Evolutionary conservation across 2,329 filamentous ascomycete genomes (phyloP).

Genomic region (Colletotrichum sp.): DNA sequence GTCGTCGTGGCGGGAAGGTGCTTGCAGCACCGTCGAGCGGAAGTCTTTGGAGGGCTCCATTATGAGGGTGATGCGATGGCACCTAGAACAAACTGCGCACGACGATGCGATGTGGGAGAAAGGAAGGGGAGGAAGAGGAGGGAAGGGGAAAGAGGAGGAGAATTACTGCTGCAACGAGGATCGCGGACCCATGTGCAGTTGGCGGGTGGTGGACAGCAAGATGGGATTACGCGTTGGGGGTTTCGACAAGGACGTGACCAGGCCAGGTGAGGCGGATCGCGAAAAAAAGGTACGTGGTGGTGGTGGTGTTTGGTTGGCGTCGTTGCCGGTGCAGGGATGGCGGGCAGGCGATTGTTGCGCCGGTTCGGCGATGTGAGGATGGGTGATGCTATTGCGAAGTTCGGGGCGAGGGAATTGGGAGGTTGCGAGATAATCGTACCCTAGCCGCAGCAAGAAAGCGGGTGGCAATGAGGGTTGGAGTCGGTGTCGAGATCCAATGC

Average conservation of each 20-base stretch:
- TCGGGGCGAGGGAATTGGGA: neutral
- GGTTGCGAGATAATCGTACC: neutral
- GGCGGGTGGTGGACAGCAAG: neutral
- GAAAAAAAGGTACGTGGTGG: slow-evolving; percentile 10
- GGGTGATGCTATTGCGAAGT: slow-evolving; percentile 14
- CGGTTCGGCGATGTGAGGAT: neutral
- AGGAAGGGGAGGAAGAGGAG: neutral
- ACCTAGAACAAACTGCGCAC: neutral
- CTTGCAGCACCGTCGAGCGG: slow-evolving; percentile 53
- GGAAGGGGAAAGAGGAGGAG: neutral
- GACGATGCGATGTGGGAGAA: neutral
- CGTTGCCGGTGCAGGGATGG: neutral
- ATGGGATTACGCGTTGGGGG: slow-evolving; percentile 4
- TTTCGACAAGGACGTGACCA: neutral
- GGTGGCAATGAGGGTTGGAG: slow-evolving; percentile 11
- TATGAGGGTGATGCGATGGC: slow-evolving; percentile 21
- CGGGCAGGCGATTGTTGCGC: neutral
- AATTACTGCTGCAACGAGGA: slow-evolving; percentile 1
- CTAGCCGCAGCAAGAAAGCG: neutral
- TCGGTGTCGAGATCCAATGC: neutral
- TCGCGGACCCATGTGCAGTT: slow-evolving; percentile 18
- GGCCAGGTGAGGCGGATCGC: slow-evolving; percentile 18
- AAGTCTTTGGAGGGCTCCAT: slow-evolving; percentile 50
- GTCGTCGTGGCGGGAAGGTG: slow-evolving; percentile 45
- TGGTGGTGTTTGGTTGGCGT: slow-evolving; percentile 7